These are phyloP conservation scores for Lactarius pseudohatsudake DNA, from an alignment of 768 basidiomycete genomes.

Conservation along the genomic window DNA sequence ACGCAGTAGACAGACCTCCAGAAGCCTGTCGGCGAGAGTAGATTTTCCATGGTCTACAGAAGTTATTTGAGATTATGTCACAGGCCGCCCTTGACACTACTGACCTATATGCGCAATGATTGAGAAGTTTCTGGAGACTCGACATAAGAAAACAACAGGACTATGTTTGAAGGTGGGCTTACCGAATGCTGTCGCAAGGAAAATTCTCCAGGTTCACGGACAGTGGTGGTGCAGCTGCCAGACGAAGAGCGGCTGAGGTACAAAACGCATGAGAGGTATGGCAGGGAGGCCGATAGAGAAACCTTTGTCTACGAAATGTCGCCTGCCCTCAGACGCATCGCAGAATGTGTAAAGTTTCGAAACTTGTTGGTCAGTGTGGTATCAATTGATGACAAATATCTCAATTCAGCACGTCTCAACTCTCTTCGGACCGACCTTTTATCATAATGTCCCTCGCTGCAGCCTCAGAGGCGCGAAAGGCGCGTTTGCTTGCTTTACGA, in stretches of 20 bases:
- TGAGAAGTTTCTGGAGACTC: constrained; percentile 74
- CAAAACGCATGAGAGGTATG: constrained; percentile 8
- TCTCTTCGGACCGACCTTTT: constrained; percentile 3
- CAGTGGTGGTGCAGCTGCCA: constrained; percentile 3
- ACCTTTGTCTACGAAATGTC: constrained; percentile 33
- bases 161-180: constrained; percentile 17
- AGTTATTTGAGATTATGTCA: background rate
- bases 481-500: constrained; percentile 73
- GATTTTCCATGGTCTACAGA: constrained; percentile 89
- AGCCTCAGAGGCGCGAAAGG: constrained; percentile 78
- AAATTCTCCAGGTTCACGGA: constrained; percentile 58
- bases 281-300: background rate
- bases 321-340: constrained; percentile 36
- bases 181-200: constrained; percentile 71
- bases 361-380: background rate
- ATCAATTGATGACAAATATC: constrained; percentile 26
- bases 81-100: constrained; percentile 14
- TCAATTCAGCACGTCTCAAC: background rate
- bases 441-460: constrained; percentile 64
- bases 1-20: constrained; percentile 56
- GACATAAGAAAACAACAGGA: background rate
- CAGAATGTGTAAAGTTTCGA: constrained; percentile 1
- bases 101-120: constrained; percentile 95
- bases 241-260: constrained; percentile 14
- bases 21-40: constrained; percentile 83